Percentiles rank a stretch among this genome's conserved stretches.
These are phyloP conservation scores for Salix brachista DNA, from an alignment of 345 rosid species.

Conservation along the genomic window DNA sequence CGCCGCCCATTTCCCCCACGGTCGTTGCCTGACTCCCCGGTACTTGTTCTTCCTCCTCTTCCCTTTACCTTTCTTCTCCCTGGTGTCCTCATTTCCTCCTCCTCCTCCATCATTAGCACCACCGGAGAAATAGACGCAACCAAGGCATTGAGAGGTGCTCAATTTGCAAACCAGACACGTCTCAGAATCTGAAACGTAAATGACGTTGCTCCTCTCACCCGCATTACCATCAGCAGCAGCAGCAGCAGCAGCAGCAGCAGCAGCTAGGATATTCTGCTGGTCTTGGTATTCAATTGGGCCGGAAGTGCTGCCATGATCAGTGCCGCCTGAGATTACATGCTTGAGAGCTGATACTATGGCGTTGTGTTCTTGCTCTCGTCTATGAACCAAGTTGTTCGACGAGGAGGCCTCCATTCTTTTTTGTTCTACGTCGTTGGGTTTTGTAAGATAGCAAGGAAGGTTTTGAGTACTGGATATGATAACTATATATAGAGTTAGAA, in stretches of 20 bases:
- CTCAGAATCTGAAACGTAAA: slow-evolving; percentile 2
- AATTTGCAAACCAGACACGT: slow-evolving; percentile 16
- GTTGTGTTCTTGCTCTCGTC: slow-evolving; percentile 11
- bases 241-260: neutral
- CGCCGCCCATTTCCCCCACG: slow-evolving; percentile 41
- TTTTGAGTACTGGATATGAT: too few species aligned
- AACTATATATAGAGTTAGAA: too few species aligned
- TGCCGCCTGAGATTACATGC: slow-evolving; percentile 20
- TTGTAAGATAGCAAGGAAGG: too few species aligned
- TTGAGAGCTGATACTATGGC: slow-evolving; percentile 28
- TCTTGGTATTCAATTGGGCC: neutral
- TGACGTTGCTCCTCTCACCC: neutral
- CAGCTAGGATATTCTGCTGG: neutral
- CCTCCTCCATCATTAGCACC: neutral
- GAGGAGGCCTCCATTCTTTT: too few species aligned
- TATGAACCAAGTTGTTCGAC: too few species aligned
- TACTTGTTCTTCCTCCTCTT: slow-evolving; percentile 19
- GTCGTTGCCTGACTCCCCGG: slow-evolving; percentile 40
- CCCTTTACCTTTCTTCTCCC: too few species aligned
- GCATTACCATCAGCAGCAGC: neutral
- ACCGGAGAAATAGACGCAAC: slow-evolving; percentile 7
- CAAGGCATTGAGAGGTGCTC: neutral
- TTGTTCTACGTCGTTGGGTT: too few species aligned
- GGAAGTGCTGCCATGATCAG: neutral
- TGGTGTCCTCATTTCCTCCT: neutral